Percentiles rank a stretch among this genome's conserved stretches.
These are phyloP conservation scores for Tetrapyrgos nigripes DNA, from an alignment of 1,284 basidiomycete genomes.

Conservation along the genomic window DNA sequence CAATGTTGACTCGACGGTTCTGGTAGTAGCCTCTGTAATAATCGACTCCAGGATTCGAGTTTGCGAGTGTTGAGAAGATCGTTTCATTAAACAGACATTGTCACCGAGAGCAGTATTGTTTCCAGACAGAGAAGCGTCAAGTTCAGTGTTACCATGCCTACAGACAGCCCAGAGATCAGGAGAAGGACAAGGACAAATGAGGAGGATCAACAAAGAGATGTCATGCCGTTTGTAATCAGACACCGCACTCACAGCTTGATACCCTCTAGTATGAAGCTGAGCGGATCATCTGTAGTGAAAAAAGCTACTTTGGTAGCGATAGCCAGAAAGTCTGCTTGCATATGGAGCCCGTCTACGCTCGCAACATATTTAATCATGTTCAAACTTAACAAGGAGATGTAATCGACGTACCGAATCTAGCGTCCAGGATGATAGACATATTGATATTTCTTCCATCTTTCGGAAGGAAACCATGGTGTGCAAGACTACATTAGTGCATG, in stretches of 20 bases:
- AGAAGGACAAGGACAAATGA: background rate
- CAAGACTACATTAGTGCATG: background rate
- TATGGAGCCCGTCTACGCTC: constrained; percentile 5
- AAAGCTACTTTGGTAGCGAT: constrained; percentile 10
- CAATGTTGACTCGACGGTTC: constrained; percentile 10
- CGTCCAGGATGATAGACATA: constrained; percentile 4
- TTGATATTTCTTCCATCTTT: constrained; percentile 8
- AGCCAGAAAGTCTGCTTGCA: background rate
- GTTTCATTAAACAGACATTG: constrained; percentile 23
- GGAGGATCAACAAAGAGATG: background rate
- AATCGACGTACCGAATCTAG: constrained; percentile 6
- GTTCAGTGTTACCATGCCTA: constrained; percentile 22
- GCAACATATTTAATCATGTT: too few relatives aligned
- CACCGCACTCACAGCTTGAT: constrained; percentile 7
- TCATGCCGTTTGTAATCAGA: too few relatives aligned
- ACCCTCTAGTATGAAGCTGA: constrained; percentile 17
- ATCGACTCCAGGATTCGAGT: constrained; percentile 13
- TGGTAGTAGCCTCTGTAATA: too few relatives aligned
- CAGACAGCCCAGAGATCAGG: background rate
- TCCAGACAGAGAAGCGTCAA: constrained; percentile 18
- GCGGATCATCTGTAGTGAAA: constrained; percentile 11
- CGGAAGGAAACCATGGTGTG: constrained; percentile 13
- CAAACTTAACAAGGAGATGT: background rate
- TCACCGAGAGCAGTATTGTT: constrained; percentile 17
- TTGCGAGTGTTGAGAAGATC: constrained; percentile 9